Percentiles rank a stretch among this genome's conserved stretches.
Conservation (phyloP, 805 yeast genomes). For the Lipomyces starkeyi region DNA sequence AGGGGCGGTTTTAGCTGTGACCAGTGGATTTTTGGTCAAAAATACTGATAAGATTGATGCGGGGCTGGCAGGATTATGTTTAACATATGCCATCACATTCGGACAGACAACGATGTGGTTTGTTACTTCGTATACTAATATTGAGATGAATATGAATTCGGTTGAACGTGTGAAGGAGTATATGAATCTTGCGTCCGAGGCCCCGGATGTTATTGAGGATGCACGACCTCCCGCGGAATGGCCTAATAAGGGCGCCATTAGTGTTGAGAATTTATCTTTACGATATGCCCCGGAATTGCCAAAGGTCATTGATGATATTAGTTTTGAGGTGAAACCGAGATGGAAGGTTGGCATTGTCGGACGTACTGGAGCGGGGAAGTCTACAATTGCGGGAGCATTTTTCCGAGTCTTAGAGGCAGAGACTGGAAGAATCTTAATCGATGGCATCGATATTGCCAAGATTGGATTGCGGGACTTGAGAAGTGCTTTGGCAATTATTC, state of each 20-base stretch:
- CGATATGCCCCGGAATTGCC: slow-evolving; percentile 89
- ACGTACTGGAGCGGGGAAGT: slow-evolving; percentile 98
- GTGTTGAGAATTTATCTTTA: slow-evolving; percentile 74
- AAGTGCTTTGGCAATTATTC: slow-evolving; percentile 69
- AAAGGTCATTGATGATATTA: slow-evolving; percentile 80
- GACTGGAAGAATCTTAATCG: slow-evolving; percentile 63
- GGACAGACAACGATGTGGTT: slow-evolving; percentile 90
- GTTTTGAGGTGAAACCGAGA: slow-evolving; percentile 77
- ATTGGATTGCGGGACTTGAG: slow-evolving; percentile 70
- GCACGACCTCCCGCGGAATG: slow-evolving; percentile 72
- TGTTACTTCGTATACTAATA: slow-evolving; percentile 83
- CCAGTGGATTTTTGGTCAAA: slow-evolving; percentile 76
- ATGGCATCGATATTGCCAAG: slow-evolving; percentile 65
- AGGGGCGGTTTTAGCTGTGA: slow-evolving; percentile 74
- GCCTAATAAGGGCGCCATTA: slow-evolving; percentile 87
- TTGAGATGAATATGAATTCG: slow-evolving; percentile 96
- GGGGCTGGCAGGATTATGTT: slow-evolving; percentile 93
- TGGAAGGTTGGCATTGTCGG: slow-evolving; percentile 95
- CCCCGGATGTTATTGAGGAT: slow-evolving; percentile 65
- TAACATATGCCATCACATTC: slow-evolving; percentile 88
- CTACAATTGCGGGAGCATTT: slow-evolving; percentile 92
- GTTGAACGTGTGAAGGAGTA: slow-evolving; percentile 93
- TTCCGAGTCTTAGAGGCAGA: slow-evolving; percentile 67
- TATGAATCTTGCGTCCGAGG: slow-evolving; percentile 80
- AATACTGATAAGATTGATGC: slow-evolving; percentile 75